Conservation (phyloP, 495 filamentous ascomycete species). For the Annulohypoxylon bovei region DNA sequence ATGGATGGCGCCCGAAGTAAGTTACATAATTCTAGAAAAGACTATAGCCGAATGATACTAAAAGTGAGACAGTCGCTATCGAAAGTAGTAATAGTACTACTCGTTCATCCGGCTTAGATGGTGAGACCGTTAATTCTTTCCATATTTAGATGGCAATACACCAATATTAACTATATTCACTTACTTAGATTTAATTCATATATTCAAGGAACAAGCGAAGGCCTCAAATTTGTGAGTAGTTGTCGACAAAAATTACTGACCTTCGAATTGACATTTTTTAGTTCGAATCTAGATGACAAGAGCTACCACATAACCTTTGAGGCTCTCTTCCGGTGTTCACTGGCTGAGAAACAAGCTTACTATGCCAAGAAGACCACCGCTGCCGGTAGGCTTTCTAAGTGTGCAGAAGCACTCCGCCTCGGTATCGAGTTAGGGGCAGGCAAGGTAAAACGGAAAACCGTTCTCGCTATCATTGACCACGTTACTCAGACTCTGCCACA, state of each 20-base stretch:
- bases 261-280: constrained; percentile 36
- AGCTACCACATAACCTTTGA: constrained; percentile 85
- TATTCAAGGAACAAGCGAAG: constrained; percentile 68
- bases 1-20: constrained; percentile 41
- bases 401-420: constrained; percentile 75
- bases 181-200: constrained; percentile 62
- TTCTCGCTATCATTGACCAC: constrained; percentile 80
- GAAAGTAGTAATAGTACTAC: constrained; percentile 37
- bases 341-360: constrained; percentile 72
- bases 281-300: constrained; percentile 67
- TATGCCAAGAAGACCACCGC: constrained; percentile 63
- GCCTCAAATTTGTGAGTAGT: constrained; percentile 64
- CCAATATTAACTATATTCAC: constrained; percentile 12
- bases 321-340: constrained; percentile 74
- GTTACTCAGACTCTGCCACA: constrained; percentile 77
- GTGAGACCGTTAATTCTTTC: constrained; percentile 35
- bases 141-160: constrained; percentile 1
- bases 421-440: constrained; percentile 73
- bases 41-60: constrained; percentile 6
- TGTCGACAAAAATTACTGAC: constrained; percentile 5
- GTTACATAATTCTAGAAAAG: background rate
- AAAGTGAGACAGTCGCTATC: constrained; percentile 41
- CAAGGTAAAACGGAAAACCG: constrained; percentile 77
- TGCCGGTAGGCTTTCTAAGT: constrained; percentile 69
- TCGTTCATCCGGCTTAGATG: constrained; percentile 47